A percentile compares a stretch with the other conserved stretches of the same genome.
Conservation (phyloP, 257 asterid species). For the Nyctanthes arbortristis region DNA sequence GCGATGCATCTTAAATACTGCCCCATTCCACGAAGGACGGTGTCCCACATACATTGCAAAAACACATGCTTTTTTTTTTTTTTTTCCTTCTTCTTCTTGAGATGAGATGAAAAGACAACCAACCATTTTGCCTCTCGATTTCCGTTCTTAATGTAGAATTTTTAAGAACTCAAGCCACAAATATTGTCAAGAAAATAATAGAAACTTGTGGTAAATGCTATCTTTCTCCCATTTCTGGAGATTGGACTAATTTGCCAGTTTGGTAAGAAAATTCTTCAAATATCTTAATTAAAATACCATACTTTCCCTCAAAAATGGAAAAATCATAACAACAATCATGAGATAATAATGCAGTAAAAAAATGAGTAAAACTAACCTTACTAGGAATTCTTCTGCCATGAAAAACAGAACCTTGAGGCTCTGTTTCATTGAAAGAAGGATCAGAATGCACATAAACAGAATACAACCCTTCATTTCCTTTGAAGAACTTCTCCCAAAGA, state of each 20-base stretch:
- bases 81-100: too few relatives aligned
- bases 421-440: constrained; percentile 33
- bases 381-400: constrained; percentile 74
- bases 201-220: not conserved
- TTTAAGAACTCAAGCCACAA: not conserved
- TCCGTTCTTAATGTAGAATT: not conserved
- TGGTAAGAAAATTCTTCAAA: not conserved
- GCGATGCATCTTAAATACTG: constrained; percentile 6
- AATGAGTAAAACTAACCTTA: constrained; percentile 50
- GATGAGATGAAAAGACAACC: not conserved
- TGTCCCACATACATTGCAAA: too few relatives aligned
- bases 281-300: too few relatives aligned
- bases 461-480: constrained; percentile 39
- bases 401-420: constrained; percentile 54
- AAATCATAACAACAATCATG: too few relatives aligned
- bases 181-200: not conserved
- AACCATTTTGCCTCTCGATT: not conserved
- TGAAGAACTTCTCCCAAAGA: constrained; percentile 47
- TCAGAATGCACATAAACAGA: constrained; percentile 44
- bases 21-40: constrained; percentile 12
- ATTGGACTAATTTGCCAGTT: too few relatives aligned
- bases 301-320: too few relatives aligned
- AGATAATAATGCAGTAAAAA: not conserved
- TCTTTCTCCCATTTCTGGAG: not conserved
- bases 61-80: too few relatives aligned